These are phyloP conservation scores for Cicer yamashitae DNA, from an alignment of 306 rosid species.

Conservation along the genomic window DNA sequence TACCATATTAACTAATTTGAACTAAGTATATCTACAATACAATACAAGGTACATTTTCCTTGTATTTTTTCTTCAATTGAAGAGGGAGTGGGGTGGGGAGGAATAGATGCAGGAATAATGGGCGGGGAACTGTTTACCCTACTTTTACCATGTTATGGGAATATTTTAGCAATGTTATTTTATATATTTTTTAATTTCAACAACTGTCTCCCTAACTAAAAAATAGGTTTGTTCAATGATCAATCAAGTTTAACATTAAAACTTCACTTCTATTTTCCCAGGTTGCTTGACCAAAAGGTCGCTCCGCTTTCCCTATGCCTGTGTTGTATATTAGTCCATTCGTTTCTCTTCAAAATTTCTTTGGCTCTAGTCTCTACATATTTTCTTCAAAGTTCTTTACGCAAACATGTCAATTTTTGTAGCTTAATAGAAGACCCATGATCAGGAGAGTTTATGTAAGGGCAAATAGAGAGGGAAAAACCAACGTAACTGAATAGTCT, in stretches of 20 bases:
- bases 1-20: constrained; percentile 24
- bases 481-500: not conserved
- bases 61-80: not conserved
- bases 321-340: not conserved
- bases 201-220: not conserved
- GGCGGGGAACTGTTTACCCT: not conserved
- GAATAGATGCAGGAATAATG: constrained; percentile 9
- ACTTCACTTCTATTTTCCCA: constrained; percentile 3
- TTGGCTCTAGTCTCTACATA: constrained; percentile 4
- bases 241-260: constrained; percentile 12
- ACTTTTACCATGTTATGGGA: not conserved
- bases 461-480: not conserved
- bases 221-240: constrained; percentile 5
- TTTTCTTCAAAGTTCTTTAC: not conserved
- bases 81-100: not conserved
- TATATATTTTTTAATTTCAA: constrained; percentile 13
- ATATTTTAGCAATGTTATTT: constrained; percentile 2
- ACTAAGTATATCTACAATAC: constrained; percentile 1
- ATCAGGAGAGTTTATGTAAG: not conserved
- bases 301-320: not conserved
- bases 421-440: not conserved
- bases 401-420: not conserved
- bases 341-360: constrained; percentile 12
- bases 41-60: not conserved
- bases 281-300: constrained; percentile 6